A percentile compares a stretch with the other conserved stretches of the same genome.
Evolutionary conservation across 345 rosid species (phyloP).

Genomic region (Rhizophora apiculata): DNA sequence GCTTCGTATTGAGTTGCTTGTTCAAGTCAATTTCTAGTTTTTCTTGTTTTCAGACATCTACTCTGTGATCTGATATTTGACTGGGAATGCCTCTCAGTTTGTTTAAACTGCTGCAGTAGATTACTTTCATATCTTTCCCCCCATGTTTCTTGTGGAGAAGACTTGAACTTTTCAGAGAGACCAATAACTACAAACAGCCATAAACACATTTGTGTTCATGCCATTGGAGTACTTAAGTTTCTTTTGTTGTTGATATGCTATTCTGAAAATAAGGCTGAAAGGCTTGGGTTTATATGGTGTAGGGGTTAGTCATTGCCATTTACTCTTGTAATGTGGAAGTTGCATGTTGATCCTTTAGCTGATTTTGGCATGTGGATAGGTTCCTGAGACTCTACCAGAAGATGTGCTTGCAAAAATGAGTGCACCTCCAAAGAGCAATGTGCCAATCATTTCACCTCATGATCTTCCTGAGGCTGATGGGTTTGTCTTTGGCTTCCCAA

Average conservation of each 20-base stretch:
- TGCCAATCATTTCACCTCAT: conserved; percentile 63
- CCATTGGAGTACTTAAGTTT: background rate
- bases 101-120: background rate
- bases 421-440: conserved; percentile 85
- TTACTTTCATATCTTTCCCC: background rate
- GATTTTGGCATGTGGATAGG: conserved; percentile 36
- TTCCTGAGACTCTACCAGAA: conserved; percentile 77
- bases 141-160: background rate
- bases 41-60: background rate
- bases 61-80: background rate
- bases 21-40: too few species aligned
- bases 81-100: background rate
- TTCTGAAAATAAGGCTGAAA: too few species aligned
- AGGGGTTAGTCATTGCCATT: too few species aligned
- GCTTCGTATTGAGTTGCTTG: background rate
- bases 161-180: background rate
- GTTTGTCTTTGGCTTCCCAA: conserved; percentile 86
- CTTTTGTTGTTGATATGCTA: background rate
- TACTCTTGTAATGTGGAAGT: too few species aligned
- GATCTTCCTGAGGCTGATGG: conserved; percentile 90
- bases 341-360: background rate
- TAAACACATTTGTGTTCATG: background rate
- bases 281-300: too few species aligned
- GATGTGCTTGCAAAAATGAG: conserved; percentile 80
- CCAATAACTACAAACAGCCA: background rate